These are phyloP conservation scores for Trichoderma virens DNA, from an alignment of 495 filamentous ascomycete species.

Conservation along the genomic window DNA sequence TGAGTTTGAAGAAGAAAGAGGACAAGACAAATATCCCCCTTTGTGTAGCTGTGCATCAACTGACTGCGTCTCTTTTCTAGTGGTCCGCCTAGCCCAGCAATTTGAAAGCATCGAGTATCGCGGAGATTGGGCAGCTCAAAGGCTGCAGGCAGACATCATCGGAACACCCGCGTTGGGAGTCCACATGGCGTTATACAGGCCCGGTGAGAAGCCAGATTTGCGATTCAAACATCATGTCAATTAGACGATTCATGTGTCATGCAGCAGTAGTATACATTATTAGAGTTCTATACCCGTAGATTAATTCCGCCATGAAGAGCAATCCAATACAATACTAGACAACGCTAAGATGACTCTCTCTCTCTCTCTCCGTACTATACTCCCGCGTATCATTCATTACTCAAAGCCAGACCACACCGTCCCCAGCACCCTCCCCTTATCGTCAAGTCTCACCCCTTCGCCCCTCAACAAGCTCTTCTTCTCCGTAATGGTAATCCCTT, in stretches of 20 bases:
- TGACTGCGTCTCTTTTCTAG: constrained; percentile 38
- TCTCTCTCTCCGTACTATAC: neutral
- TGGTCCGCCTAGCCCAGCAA: constrained; percentile 53
- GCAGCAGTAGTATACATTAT: neutral
- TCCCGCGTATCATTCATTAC: neutral
- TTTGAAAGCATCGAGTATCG: constrained; percentile 46
- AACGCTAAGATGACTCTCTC: neutral
- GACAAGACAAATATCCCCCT: constrained; percentile 8
- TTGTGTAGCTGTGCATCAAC: neutral
- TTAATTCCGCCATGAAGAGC: no score
- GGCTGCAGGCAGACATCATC: constrained; percentile 31
- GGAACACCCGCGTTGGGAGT: constrained; percentile 33
- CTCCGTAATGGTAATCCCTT: constrained; percentile 34
- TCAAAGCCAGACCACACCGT: constrained; percentile 34
- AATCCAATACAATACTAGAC: neutral
- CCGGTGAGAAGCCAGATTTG: neutral
- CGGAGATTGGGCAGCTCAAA: constrained; percentile 33
- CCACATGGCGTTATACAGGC: constrained; percentile 28
- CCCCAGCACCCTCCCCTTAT: constrained; percentile 30
- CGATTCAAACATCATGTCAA: neutral
- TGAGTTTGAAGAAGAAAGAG: no score
- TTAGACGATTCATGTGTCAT: neutral
- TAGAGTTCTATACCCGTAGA: neutral
- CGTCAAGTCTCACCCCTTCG: constrained; percentile 36
- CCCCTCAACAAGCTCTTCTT: constrained; percentile 30